These are phyloP conservation scores for Saccharomycopsis hybrid DNA, from an alignment of 1,139 yeast genomes.

Conservation along the genomic window DNA sequence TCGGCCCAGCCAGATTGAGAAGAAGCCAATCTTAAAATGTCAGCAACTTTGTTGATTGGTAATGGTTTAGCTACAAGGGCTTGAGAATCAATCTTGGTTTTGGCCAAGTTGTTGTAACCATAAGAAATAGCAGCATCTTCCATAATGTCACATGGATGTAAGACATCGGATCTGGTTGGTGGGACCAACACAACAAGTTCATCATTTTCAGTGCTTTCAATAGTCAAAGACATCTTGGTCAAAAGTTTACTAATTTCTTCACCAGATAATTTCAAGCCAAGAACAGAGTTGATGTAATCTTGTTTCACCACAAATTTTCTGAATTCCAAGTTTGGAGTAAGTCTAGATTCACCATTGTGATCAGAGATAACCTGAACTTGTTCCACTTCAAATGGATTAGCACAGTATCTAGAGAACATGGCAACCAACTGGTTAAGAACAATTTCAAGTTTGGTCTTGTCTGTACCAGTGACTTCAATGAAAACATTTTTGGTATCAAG, in stretches of 20 bases:
- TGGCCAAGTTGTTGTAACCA: slow-evolving; percentile 84
- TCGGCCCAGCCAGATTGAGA: slow-evolving; percentile 96
- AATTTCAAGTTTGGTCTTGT: slow-evolving; percentile 83
- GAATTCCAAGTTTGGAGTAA: slow-evolving; percentile 66
- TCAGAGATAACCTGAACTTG: slow-evolving; percentile 81
- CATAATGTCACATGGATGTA: slow-evolving; percentile 98
- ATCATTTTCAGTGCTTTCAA: slow-evolving; percentile 46
- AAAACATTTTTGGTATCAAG: slow-evolving; percentile 81
- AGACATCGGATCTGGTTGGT: slow-evolving; percentile 88
- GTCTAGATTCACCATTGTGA: slow-evolving; percentile 73
- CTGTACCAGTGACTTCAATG: slow-evolving; percentile 94
- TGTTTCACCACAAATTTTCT: slow-evolving; percentile 72
- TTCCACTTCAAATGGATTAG: slow-evolving; percentile 73
- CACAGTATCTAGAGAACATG: slow-evolving; percentile 88
- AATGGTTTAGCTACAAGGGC: slow-evolving; percentile 82
- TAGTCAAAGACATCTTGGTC: slow-evolving; percentile 74
- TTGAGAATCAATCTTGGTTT: slow-evolving; percentile 74
- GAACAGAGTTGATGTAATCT: slow-evolving; percentile 82
- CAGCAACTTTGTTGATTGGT: slow-evolving; percentile 86
- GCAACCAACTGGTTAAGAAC: slow-evolving; percentile 90
- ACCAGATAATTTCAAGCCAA: slow-evolving; percentile 69
- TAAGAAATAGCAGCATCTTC: slow-evolving; percentile 97
- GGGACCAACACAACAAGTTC: slow-evolving; percentile 72
- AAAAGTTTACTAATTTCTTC: slow-evolving; percentile 65
- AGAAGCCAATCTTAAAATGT: slow-evolving; percentile 82